Base-by-base conservation (phyloP, 1,139 yeast species). In the Candida anutae region DNA sequence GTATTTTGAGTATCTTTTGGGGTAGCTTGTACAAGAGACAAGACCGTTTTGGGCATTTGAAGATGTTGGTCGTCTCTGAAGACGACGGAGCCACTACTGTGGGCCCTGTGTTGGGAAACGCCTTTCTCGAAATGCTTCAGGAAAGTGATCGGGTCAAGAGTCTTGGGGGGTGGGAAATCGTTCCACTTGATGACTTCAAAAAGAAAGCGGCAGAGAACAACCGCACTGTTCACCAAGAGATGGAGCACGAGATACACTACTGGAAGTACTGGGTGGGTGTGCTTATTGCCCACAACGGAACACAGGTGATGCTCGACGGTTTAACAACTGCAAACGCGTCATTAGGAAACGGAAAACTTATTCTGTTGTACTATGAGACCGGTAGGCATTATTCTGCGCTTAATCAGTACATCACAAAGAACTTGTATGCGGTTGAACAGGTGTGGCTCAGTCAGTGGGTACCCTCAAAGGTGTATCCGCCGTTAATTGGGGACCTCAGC, bases 201-300 rank as follows among this genome's bases (percentile, higher is more conserved):
- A 33, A 38, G 11, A 38, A 44, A 28, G 69, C 71, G 5, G 39
- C 41, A 0, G 38, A 40, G 4, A 54, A 58, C 28, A 44, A 52
- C 26, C 57, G 60, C 28, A 50, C 58, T 12, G 38, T 62, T 3
- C 45, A 52, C 9, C 55, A 54, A 10, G 62, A 66, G 31, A 43
- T 66, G 10, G 25, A 44, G n/a, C 41, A 57, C 9, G 44, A 53
- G 30, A 58, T 76, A 3, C 69, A 64, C 39, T 62, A 60, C 28
- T 69, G 71, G 46, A 45, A 66, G 20, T 74, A 60, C 42, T 77
- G 82, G 82, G 59, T 61, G 22, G 67, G 71, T 0, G 41, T 74
- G 16, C 67, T 70, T 35, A 62, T 75, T 15, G 45, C 42, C 14
- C 57, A 67, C 21, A 65, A 68, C 33, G 58, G 70, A 2, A 69